phyloP scores from a whole-genome alignment of 768 basidiomycete genomes.

The Collybiopsis confluens region DNA sequence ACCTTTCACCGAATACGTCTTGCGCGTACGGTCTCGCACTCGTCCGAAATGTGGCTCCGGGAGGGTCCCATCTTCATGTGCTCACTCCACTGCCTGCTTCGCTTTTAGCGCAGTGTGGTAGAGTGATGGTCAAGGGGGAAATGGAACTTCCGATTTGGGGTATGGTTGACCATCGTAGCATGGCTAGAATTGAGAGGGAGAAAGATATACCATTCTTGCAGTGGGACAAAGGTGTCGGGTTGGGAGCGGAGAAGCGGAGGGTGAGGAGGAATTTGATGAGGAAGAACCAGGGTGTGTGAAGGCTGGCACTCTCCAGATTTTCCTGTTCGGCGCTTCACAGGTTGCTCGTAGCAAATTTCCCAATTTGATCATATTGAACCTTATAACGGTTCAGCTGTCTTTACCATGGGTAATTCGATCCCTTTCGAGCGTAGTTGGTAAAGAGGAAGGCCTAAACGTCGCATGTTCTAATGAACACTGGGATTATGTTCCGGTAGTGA shows the following conservation, averaged over 20 bases:
- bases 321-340: no score
- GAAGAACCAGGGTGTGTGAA: conserved; percentile 45
- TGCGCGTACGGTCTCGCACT: conserved; percentile 74
- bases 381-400: no score
- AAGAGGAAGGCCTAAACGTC: no score
- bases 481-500: no score
- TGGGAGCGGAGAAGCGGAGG: conserved; percentile 68
- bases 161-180: conserved; percentile 64
- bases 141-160: conserved; percentile 86
- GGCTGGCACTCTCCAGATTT: no score
- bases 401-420: no score
- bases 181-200: conserved; percentile 37
- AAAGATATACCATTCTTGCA: conserved; percentile 72
- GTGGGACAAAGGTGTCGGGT: conserved; percentile 65
- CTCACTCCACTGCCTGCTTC: conserved; percentile 67
- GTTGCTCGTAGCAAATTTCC: no score
- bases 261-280: conserved; percentile 88
- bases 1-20: conserved; percentile 58
- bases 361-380: no score
- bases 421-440: no score
- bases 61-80: conserved; percentile 56
- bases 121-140: conserved; percentile 78
- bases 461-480: no score
- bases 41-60: conserved; percentile 51
- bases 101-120: conserved; percentile 31